Percentiles rank a stretch among this genome's conserved stretches.
Evolutionary conservation across 495 filamentous ascomycete species (phyloP).

Genomic region (Friedmanniomyces endolithicus): DNA sequence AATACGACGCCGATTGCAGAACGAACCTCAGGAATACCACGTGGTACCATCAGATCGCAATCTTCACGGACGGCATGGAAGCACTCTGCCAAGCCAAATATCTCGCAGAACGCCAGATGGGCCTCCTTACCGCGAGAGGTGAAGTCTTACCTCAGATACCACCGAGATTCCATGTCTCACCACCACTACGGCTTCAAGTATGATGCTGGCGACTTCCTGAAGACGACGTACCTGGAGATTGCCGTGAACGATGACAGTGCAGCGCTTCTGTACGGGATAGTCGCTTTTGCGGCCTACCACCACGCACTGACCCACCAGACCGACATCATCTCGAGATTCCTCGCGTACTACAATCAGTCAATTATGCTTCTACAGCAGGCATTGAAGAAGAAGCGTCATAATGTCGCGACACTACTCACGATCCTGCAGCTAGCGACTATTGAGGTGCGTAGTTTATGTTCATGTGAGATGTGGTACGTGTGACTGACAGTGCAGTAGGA

Average conservation of each 20-base stretch:
- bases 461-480: not conserved
- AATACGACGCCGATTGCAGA: not conserved
- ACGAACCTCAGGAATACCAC: not conserved
- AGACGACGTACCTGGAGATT: slow-evolving; percentile 52
- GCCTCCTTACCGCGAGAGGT: slow-evolving; percentile 51
- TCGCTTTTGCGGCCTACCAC: slow-evolving; percentile 86
- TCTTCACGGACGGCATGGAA: slow-evolving; percentile 1
- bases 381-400: slow-evolving; percentile 56
- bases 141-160: slow-evolving; percentile 67
- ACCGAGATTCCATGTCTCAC: slow-evolving; percentile 57
- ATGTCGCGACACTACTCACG: slow-evolving; percentile 65
- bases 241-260: slow-evolving; percentile 56
- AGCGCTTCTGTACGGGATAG: slow-evolving; percentile 74
- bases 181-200: slow-evolving; percentile 70
- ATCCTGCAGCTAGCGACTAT: slow-evolving; percentile 87
- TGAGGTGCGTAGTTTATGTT: slow-evolving; percentile 50
- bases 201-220: slow-evolving; percentile 58
- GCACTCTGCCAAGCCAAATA: slow-evolving; percentile 2
- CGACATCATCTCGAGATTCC: slow-evolving; percentile 64
- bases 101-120: slow-evolving; percentile 21
- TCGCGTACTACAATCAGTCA: slow-evolving; percentile 82
- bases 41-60: slow-evolving; percentile 1
- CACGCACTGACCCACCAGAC: slow-evolving; percentile 50
- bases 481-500: slow-evolving; percentile 48
- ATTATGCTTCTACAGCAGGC: slow-evolving; percentile 62